A percentile compares a stretch with the other conserved stretches of the same genome.
phyloP scores from a whole-genome alignment of 2,329 filamentous ascomycete genomes.

The Exophiala bonariae region DNA sequence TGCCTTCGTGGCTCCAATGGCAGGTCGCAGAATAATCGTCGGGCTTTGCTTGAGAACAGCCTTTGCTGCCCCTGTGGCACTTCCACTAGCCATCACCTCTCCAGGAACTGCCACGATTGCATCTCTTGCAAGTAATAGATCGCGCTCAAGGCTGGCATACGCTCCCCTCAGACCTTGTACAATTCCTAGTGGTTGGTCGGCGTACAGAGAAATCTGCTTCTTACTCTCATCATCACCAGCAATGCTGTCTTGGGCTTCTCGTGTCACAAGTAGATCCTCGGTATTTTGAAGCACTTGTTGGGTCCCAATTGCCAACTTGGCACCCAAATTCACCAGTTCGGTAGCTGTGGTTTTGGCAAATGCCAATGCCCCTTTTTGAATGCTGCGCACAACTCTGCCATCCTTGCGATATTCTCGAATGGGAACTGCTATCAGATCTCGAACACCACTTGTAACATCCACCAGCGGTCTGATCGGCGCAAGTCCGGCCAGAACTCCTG shows the following conservation, averaged over 20 bases:
- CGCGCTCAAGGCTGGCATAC: conserved; percentile 77
- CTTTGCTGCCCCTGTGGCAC: conserved; percentile 74
- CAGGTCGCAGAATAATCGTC: conserved; percentile 88
- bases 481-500: conserved; percentile 81
- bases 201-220: conserved; percentile 85
- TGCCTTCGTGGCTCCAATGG: conserved; percentile 85
- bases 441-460: conserved; percentile 84
- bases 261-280: conserved; percentile 68
- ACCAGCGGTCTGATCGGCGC: conserved; percentile 88
- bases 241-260: conserved; percentile 54
- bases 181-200: conserved; percentile 88
- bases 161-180: conserved; percentile 82
- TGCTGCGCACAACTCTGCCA: conserved; percentile 84
- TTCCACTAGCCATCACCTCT: conserved; percentile 83
- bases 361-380: conserved; percentile 83
- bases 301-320: conserved; percentile 90
- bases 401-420: conserved; percentile 93
- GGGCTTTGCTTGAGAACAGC: conserved; percentile 80
- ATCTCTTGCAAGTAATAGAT: conserved; percentile 82
- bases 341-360: conserved; percentile 94
- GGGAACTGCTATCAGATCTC: conserved; percentile 83
- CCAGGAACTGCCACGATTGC: conserved; percentile 93
- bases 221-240: conserved; percentile 67
- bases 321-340: conserved; percentile 89
- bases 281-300: conserved; percentile 89